These are phyloP conservation scores for Symbiodinium pilosum DNA, from an alignment of 73 alveolate species.

Conservation along the genomic window DNA sequence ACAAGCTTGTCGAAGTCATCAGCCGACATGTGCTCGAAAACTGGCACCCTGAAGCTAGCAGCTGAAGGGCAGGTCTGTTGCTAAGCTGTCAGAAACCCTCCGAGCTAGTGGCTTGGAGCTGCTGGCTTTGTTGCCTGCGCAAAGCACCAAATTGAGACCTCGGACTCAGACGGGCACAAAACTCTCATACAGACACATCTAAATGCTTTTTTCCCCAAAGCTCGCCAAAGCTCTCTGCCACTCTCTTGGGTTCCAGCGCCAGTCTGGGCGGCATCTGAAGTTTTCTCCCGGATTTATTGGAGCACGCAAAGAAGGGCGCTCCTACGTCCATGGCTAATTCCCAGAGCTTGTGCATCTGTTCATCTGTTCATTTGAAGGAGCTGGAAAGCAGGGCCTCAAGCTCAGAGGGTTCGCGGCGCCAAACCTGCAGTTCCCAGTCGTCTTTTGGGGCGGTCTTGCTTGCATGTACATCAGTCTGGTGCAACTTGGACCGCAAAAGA, in stretches of 20 bases:
- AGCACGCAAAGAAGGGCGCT: slow-evolving; percentile 58
- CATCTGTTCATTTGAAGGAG: too few species aligned
- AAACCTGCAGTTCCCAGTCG: not conserved
- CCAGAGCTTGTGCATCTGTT: too few species aligned
- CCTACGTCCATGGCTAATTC: slow-evolving; percentile 18
- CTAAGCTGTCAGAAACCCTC: too few species aligned
- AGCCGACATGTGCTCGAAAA: slow-evolving; percentile 61
- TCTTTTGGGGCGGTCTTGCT: too few species aligned
- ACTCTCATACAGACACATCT: too few species aligned
- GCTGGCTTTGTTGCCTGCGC: slow-evolving; percentile 60
- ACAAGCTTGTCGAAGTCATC: slow-evolving; percentile 43
- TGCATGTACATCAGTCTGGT: too few species aligned
- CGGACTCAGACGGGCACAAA: too few species aligned
- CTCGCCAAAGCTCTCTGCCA: not conserved
- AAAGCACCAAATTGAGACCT: slow-evolving; percentile 81
- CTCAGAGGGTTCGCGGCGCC: slow-evolving; percentile 4
- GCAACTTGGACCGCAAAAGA: too few species aligned
- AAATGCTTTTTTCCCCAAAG: too few species aligned
- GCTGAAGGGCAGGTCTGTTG: too few species aligned
- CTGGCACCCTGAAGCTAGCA: slow-evolving; percentile 30
- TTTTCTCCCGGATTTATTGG: slow-evolving; percentile 57
- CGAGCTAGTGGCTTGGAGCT: slow-evolving; percentile 28
- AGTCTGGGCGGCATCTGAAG: slow-evolving; percentile 91
- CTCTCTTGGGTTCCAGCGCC: slow-evolving; percentile 25
- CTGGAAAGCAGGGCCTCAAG: not conserved